Evolutionary conservation across 805 yeast genomes (phyloP).

Genomic region (Metschnikowia colocasiae): DNA sequence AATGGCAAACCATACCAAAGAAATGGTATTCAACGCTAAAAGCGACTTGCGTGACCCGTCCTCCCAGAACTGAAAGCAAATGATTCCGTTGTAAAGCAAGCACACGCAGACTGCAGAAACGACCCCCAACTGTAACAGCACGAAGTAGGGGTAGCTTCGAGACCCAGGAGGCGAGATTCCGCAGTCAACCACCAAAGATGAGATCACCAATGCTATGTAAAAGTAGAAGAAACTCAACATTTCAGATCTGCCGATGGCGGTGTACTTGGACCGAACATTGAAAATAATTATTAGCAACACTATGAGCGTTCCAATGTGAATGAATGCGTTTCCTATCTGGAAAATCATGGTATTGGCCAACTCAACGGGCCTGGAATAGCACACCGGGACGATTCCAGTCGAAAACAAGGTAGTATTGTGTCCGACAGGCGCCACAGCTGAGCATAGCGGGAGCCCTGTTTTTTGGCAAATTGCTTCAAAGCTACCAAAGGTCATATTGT

Average conservation of each 20-base stretch:
- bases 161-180: slow-evolving; percentile 92
- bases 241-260: slow-evolving; percentile 92
- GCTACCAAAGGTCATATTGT: slow-evolving; percentile 62
- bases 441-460: slow-evolving; percentile 77
- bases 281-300: slow-evolving; percentile 67
- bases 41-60: slow-evolving; percentile 78
- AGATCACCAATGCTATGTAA: slow-evolving; percentile 52
- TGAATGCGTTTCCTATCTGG: slow-evolving; percentile 82
- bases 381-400: slow-evolving; percentile 66
- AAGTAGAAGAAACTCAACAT: slow-evolving; percentile 70
- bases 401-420: slow-evolving; percentile 28
- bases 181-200: slow-evolving; percentile 78
- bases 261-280: slow-evolving; percentile 77
- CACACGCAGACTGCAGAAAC: slow-evolving; percentile 69
- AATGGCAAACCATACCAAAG: slow-evolving; percentile 56
- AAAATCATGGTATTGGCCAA: slow-evolving; percentile 89
- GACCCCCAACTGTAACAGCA: slow-evolving; percentile 73
- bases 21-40: slow-evolving; percentile 48
- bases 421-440: slow-evolving; percentile 58
- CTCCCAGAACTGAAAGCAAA: slow-evolving; percentile 91
- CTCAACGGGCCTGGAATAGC: slow-evolving; percentile 84
- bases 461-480: slow-evolving; percentile 59
- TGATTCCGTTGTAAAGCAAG: slow-evolving; percentile 66
- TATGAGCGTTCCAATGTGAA: slow-evolving; percentile 70
- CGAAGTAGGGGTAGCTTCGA: slow-evolving; percentile 71